phyloP scores from a whole-genome alignment of 2,329 filamentous ascomycete genomes.

The Alternaria sp. region DNA sequence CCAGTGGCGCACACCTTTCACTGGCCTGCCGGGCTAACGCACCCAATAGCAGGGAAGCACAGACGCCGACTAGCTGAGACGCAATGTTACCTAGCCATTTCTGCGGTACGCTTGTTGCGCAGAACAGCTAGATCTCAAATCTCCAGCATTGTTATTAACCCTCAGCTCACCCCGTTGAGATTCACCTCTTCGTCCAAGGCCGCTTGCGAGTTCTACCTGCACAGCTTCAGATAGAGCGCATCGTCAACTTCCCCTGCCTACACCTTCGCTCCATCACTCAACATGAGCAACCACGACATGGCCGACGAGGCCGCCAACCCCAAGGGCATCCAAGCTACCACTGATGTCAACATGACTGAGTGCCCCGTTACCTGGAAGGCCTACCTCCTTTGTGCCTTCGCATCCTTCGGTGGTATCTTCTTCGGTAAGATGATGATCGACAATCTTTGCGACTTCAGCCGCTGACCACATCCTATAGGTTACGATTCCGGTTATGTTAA shows the following conservation, averaged over 20 bases:
- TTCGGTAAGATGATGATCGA: slow-evolving; percentile 53
- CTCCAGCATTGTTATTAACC: slow-evolving; percentile 6
- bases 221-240: slow-evolving; percentile 1
- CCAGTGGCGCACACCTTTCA: slow-evolving; percentile 1
- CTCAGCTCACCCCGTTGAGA: background rate
- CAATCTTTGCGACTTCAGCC: background rate
- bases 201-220: slow-evolving; percentile 5
- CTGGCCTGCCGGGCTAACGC: background rate
- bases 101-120: slow-evolving; percentile 1
- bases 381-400: slow-evolving; percentile 57
- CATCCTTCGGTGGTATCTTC: slow-evolving; percentile 68
- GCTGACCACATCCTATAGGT: slow-evolving; percentile 50
- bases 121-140: slow-evolving; percentile 1
- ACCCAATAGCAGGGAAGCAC: background rate
- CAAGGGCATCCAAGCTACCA: slow-evolving; percentile 7
- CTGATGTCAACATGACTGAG: slow-evolving; percentile 38
- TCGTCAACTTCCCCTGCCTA: slow-evolving; percentile 1
- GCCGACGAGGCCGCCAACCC: slow-evolving; percentile 7
- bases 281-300: slow-evolving; percentile 1
- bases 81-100: slow-evolving; percentile 6
- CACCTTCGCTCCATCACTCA: background rate
- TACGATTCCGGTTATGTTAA: slow-evolving; percentile 82
- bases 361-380: slow-evolving; percentile 59
- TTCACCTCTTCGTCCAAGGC: slow-evolving; percentile 1
- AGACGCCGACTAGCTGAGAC: background rate